Evolutionary conservation across 2,329 filamentous ascomycete species (phyloP), one percentile per base, ranked within the genome.

Genomic region (Magnaporthiopsis incrustans): DNA sequence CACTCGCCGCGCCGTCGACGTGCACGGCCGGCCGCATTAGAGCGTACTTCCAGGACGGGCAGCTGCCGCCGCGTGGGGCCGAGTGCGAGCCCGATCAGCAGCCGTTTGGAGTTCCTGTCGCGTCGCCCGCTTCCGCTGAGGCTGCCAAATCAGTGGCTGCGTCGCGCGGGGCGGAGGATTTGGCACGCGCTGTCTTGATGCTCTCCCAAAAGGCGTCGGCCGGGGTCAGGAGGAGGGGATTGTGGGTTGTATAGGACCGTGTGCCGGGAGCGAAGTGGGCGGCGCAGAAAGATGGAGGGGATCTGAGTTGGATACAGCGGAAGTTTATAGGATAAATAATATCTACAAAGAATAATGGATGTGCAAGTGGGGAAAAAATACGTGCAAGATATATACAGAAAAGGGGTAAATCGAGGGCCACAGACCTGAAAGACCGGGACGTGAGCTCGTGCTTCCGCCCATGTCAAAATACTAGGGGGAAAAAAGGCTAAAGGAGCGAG

Each of bases 11-110:
- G 6, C 74, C 79, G 0, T 81, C 78, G 1, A 71, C 72, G 0
- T 82, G 80, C 67, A 81, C 79, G 3, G 74, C 77, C 1, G 68
- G 67, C n/a, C 67, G 76, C 25, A 73, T 82, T 12, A 73, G 72
- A 5, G 69, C 70, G 22, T 82, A 82, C 66, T 81, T 82, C 67
- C 77, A 81, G 66, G 67, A 78, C 11, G 80, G 79, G 10, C 71
- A 68, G 2, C 71, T 83, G 1, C 85, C 84, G 0, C 7, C 15
- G 14, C 53, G 61, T 0, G 64, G 53, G 7, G 58, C 66, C 2
- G 60, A 56, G 58, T 69, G 68, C 62, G 62, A 62, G 33, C 64
- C 68, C 2, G 66, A 69, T 22, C 57, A 58, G 7, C 14, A 5
- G 14, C 62, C 62, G 4, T 63, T 63, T 22, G 62, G 44, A 14